Percentiles rank a stretch among this genome's conserved stretches.
Evolutionary conservation across 2,329 filamentous ascomycete species (phyloP).

Genomic region (Beauveria bassiana): DNA sequence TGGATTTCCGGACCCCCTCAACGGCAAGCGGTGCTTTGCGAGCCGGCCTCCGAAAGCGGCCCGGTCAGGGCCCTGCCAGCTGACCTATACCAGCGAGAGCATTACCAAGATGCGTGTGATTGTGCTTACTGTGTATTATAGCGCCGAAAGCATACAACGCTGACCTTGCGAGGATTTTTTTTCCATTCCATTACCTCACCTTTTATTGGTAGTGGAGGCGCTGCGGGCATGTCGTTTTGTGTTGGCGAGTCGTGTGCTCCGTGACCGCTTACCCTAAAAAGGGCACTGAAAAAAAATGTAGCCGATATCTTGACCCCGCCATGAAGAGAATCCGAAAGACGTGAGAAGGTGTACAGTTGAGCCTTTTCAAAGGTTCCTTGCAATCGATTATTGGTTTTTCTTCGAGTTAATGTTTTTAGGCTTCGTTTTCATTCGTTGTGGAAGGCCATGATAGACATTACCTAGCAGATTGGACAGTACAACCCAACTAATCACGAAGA

Average conservation of each 20-base stretch:
- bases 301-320: neutral
- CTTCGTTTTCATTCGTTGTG: too few species aligned
- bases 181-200: neutral
- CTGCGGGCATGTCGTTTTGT: neutral
- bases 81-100: slow-evolving; percentile 10
- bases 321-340: neutral
- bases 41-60: slow-evolving; percentile 12
- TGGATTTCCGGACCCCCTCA: slow-evolving; percentile 3
- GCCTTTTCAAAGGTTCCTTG: too few species aligned
- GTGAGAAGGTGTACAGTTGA: neutral
- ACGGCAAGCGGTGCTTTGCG: slow-evolving; percentile 1
- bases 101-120: slow-evolving; percentile 7
- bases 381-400: too few species aligned
- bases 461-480: too few species aligned
- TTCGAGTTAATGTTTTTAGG: too few species aligned
- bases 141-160: neutral
- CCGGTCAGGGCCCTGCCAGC: neutral
- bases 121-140: too few species aligned
- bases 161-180: neutral
- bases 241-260: neutral
- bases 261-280: neutral
- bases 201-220: neutral
- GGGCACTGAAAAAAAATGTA: neutral
- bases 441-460: too few species aligned
- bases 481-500: too few species aligned